Conservation (phyloP, 1,139 yeast species). For the Suhomyces atakaporum region DNA sequence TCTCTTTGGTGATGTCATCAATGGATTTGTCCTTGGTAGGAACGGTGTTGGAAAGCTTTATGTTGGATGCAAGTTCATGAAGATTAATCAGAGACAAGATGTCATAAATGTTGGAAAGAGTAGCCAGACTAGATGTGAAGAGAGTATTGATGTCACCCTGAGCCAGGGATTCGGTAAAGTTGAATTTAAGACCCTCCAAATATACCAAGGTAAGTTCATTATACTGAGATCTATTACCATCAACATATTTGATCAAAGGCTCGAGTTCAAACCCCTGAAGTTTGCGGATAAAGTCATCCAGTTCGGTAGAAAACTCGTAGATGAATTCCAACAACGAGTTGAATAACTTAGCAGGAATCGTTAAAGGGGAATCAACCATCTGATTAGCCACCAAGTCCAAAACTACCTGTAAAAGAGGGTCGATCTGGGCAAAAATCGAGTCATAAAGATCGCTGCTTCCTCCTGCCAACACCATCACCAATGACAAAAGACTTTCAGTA, state of each 20-base stretch:
- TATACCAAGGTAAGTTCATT: slow-evolving; percentile 52
- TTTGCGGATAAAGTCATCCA: slow-evolving; percentile 54
- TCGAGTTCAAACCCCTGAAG: slow-evolving; percentile 24
- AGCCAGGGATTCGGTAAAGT: no score
- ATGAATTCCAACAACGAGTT: slow-evolving; percentile 60
- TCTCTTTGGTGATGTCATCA: slow-evolving; percentile 18
- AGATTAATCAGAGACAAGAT: slow-evolving; percentile 46
- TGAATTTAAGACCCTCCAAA: slow-evolving; percentile 62
- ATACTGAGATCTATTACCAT: slow-evolving; percentile 18
- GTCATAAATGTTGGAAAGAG: slow-evolving; percentile 29
- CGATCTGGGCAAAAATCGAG: slow-evolving; percentile 47
- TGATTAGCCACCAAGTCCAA: slow-evolving; percentile 39
- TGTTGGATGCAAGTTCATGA: slow-evolving; percentile 34
- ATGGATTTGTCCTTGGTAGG: slow-evolving; percentile 10
- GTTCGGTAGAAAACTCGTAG: slow-evolving; percentile 68
- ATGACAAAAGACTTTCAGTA: slow-evolving; percentile 71
- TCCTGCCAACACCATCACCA: slow-evolving; percentile 67
- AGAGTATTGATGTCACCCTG: no score
- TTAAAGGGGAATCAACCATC: slow-evolving; percentile 28
- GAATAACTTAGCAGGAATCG: slow-evolving; percentile 45
- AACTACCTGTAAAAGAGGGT: slow-evolving; percentile 46
- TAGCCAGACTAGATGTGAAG: slow-evolving; percentile 23
- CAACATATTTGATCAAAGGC: slow-evolving; percentile 20
- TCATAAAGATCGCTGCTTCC: slow-evolving; percentile 63
- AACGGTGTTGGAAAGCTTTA: slow-evolving; percentile 17